These are phyloP conservation scores for Ciborinia camelliae DNA, from an alignment of 2,329 filamentous ascomycete genomes.

Conservation along the genomic window DNA sequence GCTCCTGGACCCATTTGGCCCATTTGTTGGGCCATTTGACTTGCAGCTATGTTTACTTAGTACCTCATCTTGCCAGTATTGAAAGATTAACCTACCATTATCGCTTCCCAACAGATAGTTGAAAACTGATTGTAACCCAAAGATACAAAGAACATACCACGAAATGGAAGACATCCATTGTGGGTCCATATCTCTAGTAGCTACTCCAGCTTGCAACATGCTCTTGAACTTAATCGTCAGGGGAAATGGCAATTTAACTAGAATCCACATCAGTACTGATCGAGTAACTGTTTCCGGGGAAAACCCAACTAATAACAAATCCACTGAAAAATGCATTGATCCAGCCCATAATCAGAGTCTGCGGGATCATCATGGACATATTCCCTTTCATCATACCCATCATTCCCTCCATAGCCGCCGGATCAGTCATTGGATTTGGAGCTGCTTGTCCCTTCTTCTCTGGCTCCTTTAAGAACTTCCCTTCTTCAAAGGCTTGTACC, in stretches of 20 bases:
- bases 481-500: constrained; percentile 78
- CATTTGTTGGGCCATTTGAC: constrained; percentile 85
- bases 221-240: constrained; percentile 99
- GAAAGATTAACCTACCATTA: constrained; percentile 64
- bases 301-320: constrained; percentile 90
- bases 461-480: constrained; percentile 85
- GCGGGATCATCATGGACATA: constrained; percentile 99
- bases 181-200: constrained; percentile 92
- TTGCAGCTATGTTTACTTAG: constrained; percentile 63
- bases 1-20: constrained; percentile 66
- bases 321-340: constrained; percentile 99
- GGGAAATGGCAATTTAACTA: constrained; percentile 94
- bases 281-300: too few relatives aligned
- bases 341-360: constrained; percentile 99
- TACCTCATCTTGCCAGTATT: neutral
- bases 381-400: constrained; percentile 99
- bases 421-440: constrained; percentile 92
- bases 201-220: constrained; percentile 96
- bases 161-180: constrained; percentile 98
- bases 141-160: constrained; percentile 98
- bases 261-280: constrained; percentile 27
- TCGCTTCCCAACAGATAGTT: constrained; percentile 95
- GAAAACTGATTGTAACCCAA: constrained; percentile 94
- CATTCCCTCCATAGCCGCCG: constrained; percentile 98
- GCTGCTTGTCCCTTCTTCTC: constrained; percentile 81